Conservation (phyloP, 2,329 filamentous ascomycete genomes). For the Aureobasidium sp. region DNA sequence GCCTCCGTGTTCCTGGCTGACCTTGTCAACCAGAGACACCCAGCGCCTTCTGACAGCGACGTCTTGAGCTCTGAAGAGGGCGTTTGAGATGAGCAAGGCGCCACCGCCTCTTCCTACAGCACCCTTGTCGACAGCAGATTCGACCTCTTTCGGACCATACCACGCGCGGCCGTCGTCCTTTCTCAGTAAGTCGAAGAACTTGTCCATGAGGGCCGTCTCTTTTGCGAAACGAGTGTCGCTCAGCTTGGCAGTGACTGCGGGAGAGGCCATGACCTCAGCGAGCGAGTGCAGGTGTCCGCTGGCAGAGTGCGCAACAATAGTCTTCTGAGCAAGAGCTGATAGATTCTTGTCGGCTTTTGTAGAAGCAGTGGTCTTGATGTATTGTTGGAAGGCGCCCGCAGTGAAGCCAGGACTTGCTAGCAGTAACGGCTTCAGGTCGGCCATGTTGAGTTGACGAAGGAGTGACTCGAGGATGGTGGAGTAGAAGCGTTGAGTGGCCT, state of each 20-base stretch:
- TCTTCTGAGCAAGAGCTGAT: slow-evolving; percentile 51
- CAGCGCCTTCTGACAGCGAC: slow-evolving; percentile 68
- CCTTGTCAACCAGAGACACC: slow-evolving; percentile 77
- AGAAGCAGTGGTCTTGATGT: slow-evolving; percentile 54
- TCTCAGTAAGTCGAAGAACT: slow-evolving; percentile 67
- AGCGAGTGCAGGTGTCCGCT: slow-evolving; percentile 81
- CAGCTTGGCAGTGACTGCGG: slow-evolving; percentile 66
- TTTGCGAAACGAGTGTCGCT: slow-evolving; percentile 80
- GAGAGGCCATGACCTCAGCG: slow-evolving; percentile 75
- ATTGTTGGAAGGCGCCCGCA: slow-evolving; percentile 69
- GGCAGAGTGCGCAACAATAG: slow-evolving; percentile 69
- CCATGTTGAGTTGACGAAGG: slow-evolving; percentile 67
- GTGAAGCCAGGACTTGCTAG: slow-evolving; percentile 86
- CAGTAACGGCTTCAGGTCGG: slow-evolving; percentile 60
- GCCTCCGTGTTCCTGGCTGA: slow-evolving; percentile 71
- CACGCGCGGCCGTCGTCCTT: slow-evolving; percentile 81
- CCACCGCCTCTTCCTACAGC: slow-evolving; percentile 83
- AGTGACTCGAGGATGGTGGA: slow-evolving; percentile 67
- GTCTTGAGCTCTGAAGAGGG: slow-evolving; percentile 75
- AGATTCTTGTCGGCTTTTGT: slow-evolving; percentile 65
- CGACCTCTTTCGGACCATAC: slow-evolving; percentile 78
- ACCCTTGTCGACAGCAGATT: slow-evolving; percentile 73
- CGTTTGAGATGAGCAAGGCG: slow-evolving; percentile 76
- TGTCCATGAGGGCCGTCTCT: slow-evolving; percentile 77
- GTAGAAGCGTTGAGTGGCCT: slow-evolving; percentile 57